Evolutionary conservation across 768 basidiomycete genomes (phyloP).

Genomic region (Tephrocybe sp.): DNA sequence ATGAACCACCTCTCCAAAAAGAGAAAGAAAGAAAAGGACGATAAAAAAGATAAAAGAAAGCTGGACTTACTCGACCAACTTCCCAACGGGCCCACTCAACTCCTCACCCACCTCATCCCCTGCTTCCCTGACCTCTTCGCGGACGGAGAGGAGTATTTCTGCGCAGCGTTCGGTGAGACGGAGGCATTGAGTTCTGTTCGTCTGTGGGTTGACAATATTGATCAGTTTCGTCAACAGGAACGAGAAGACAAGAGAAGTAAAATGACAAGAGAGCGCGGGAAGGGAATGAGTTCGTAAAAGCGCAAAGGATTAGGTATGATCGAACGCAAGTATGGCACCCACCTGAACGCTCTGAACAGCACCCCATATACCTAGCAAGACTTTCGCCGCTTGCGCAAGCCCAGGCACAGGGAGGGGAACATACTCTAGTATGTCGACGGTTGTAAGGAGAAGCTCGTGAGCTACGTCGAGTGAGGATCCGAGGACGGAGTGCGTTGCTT

Average conservation of each 20-base stretch:
- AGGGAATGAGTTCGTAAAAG: too few species aligned
- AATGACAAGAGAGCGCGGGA: not conserved
- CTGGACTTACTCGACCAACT: constrained; percentile 47
- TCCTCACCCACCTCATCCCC: constrained; percentile 50
- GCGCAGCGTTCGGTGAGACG: constrained; percentile 76
- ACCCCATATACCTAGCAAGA: constrained; percentile 65
- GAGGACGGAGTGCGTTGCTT: constrained; percentile 39
- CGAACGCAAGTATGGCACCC: constrained; percentile 22
- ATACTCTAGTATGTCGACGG: constrained; percentile 43
- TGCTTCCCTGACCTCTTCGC: constrained; percentile 61
- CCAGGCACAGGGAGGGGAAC: constrained; percentile 62
- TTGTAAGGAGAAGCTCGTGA: constrained; percentile 44
- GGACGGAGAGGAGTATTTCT: constrained; percentile 61
- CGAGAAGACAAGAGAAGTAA: not conserved
- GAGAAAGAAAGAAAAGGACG: not conserved
- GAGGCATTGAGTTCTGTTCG: constrained; percentile 66
- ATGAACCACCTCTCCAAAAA: too few species aligned
- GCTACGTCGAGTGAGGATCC: constrained; percentile 39
- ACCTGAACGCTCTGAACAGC: constrained; percentile 62
- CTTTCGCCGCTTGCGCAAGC: constrained; percentile 49
- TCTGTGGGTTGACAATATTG: constrained; percentile 34
- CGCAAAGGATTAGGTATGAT: too few species aligned
- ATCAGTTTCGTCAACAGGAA: not conserved
- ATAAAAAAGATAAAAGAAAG: not conserved
- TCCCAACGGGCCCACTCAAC: constrained; percentile 48